Evolutionary conservation across 208 protist species (phyloP).

Genomic region (Crithidia sp.): DNA sequence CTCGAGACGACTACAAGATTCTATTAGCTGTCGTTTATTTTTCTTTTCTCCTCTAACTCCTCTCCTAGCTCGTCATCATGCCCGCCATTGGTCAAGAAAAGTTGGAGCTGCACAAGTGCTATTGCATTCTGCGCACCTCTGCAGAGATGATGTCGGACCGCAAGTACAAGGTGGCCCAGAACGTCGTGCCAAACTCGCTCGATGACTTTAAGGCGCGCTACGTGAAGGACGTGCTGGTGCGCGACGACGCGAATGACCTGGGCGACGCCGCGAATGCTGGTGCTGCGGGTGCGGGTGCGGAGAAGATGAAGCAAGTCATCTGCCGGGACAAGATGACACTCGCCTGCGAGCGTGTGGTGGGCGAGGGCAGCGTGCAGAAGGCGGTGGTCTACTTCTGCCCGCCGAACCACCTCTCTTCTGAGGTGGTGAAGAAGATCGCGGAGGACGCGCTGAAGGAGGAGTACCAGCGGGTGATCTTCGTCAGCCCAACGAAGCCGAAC

Average conservation of each 20-base stretch:
- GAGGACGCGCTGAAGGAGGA: conserved; percentile 43
- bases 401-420: conserved; percentile 56
- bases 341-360: conserved; percentile 62
- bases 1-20: too few relatives aligned
- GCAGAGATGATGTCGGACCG: conserved; percentile 89
- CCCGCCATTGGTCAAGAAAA: conserved; percentile 77
- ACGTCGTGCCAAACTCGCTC: conserved; percentile 54
- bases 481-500: conserved; percentile 64
- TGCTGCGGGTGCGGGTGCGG: neutral
- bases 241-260: neutral
- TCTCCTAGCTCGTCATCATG: conserved; percentile 33
- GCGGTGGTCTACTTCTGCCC: conserved; percentile 82
- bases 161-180: conserved; percentile 66
- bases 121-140: conserved; percentile 79
- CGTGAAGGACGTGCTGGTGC: conserved; percentile 34
- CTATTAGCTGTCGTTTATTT: neutral
- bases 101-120: conserved; percentile 76
- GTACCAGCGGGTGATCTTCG: conserved; percentile 74
- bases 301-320: conserved; percentile 38
- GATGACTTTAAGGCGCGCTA: conserved; percentile 76
- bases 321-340: conserved; percentile 88
- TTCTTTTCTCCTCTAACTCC: neutral
- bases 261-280: conserved; percentile 1
- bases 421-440: conserved; percentile 67
- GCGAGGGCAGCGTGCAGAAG: conserved; percentile 41